phyloP scores from a whole-genome alignment of 768 basidiomycete species.

The Lactifluus echinatus region DNA sequence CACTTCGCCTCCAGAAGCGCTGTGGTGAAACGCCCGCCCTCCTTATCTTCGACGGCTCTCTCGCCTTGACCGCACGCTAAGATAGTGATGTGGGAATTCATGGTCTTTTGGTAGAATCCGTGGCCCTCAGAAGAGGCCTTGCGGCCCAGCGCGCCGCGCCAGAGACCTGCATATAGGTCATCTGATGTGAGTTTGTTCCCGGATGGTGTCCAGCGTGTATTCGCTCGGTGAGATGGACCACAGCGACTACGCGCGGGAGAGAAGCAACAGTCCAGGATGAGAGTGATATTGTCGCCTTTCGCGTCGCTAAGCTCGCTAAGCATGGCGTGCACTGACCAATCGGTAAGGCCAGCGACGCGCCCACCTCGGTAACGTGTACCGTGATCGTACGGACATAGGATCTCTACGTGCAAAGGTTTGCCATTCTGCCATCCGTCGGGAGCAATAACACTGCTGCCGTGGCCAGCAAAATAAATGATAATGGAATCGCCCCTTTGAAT shows the following conservation, averaged over 20 bases:
- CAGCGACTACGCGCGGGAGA: constrained; percentile 33
- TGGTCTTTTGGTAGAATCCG: constrained; percentile 37
- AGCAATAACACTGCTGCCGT: constrained; percentile 51
- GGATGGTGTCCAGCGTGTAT: constrained; percentile 53
- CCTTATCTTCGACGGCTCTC: constrained; percentile 51
- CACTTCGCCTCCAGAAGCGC: constrained; percentile 42
- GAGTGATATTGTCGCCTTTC: constrained; percentile 64
- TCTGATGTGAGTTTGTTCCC: constrained; percentile 39
- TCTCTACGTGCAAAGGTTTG: constrained; percentile 38
- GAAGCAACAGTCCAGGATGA: constrained; percentile 62
- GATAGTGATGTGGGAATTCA: constrained; percentile 42
- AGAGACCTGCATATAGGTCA: constrained; percentile 48
- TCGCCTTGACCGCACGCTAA: constrained; percentile 49
- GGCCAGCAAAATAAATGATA: constrained; percentile 66
- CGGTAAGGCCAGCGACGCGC: constrained; percentile 54
- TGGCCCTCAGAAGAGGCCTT: constrained; percentile 29
- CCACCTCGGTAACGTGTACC: constrained; percentile 41
- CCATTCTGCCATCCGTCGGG: constrained; percentile 52
- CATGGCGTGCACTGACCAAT: constrained; percentile 56
- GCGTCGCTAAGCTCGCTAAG: constrained; percentile 43
- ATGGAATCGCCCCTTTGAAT: constrained; percentile 58
- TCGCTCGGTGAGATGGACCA: constrained; percentile 37
- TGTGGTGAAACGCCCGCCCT: constrained; percentile 54
- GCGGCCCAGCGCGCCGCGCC: constrained; percentile 44
- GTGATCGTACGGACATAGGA: constrained; percentile 61